These are phyloP conservation scores for Lagenaria siceraria DNA, from an alignment of 306 rosid genomes.

Conservation along the genomic window DNA sequence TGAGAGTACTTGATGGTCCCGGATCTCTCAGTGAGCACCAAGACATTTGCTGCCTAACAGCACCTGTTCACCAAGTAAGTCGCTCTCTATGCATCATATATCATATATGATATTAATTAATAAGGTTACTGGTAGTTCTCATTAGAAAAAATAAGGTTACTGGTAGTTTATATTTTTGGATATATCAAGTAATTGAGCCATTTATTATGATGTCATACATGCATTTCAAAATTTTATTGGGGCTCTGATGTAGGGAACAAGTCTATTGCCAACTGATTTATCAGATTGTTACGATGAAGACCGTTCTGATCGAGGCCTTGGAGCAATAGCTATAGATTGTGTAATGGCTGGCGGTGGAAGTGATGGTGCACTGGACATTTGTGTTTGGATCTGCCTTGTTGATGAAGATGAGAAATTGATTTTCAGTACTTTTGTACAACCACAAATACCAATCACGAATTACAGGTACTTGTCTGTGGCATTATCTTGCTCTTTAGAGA, in stretches of 20 bases:
- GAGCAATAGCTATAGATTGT: slow-evolving; percentile 65
- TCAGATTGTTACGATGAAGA: slow-evolving; percentile 18
- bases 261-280: slow-evolving; percentile 11
- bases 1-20: slow-evolving; percentile 31
- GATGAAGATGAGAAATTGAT: slow-evolving; percentile 71
- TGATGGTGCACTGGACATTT: slow-evolving; percentile 72
- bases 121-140: background rate
- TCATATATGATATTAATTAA: background rate
- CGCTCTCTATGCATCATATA: background rate
- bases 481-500: background rate
- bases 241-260: slow-evolving; percentile 43
- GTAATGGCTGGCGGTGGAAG: slow-evolving; percentile 90
- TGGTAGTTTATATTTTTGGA: background rate
- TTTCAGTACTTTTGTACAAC: slow-evolving; percentile 52
- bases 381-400: slow-evolving; percentile 66
- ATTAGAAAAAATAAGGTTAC: background rate
- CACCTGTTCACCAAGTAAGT: slow-evolving; percentile 5
- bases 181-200: background rate
- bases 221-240: slow-evolving; percentile 8
- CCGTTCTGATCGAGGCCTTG: slow-evolving; percentile 12
- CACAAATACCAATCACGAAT: slow-evolving; percentile 45
- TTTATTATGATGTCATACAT: slow-evolving; percentile 1
- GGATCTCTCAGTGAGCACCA: slow-evolving; percentile 38
- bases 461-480: slow-evolving; percentile 36
- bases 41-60: slow-evolving; percentile 19